Evolutionary conservation across 352 stramenopile species (phyloP).

Genomic region (Phytophthora fragariae): DNA sequence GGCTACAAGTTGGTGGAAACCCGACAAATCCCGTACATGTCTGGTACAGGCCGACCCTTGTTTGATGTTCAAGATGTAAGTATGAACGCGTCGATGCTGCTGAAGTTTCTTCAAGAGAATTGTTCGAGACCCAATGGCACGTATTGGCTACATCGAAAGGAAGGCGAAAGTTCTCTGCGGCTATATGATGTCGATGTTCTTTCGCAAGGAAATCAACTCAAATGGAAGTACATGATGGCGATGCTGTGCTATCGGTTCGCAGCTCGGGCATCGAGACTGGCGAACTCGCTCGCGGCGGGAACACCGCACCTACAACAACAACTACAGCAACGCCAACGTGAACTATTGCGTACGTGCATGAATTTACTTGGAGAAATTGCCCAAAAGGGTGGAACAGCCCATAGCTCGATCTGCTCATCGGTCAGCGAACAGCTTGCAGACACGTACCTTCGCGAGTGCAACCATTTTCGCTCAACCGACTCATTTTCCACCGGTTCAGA

Average conservation of each 20-base stretch:
- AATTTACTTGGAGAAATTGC: conserved; percentile 78
- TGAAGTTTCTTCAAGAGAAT: conserved; percentile 89
- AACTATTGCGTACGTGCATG: conserved; percentile 81
- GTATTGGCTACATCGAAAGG: conserved; percentile 85
- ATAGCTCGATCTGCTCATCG: conserved; percentile 82
- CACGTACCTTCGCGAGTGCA: conserved; percentile 78
- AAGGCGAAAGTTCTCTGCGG: conserved; percentile 80
- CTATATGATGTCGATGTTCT: conserved; percentile 88
- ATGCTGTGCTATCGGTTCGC: conserved; percentile 91
- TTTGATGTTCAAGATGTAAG: conserved; percentile 90
- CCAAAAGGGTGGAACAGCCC: conserved; percentile 58
- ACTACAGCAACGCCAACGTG: conserved; percentile 75
- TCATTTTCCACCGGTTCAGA: conserved; percentile 14
- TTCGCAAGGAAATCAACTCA: conserved; percentile 84
- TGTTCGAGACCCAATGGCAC: conserved; percentile 84
- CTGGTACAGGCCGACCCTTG: conserved; percentile 56
- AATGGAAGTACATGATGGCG: conserved; percentile 93
- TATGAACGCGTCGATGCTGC: conserved; percentile 87
- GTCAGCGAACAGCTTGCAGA: conserved; percentile 86
- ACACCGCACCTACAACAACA: conserved; percentile 67
- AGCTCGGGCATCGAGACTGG: conserved; percentile 68
- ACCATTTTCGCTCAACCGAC: conserved; percentile 32
- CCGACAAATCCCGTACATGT: conserved; percentile 85
- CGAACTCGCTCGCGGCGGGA: conserved; percentile 64
- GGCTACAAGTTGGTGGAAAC: conserved; percentile 89